Evolutionary conservation across 2,329 filamentous ascomycete species (phyloP), one percentile per base, ranked within the genome.

Genomic region (Pseudogymnoascus sp.): DNA sequence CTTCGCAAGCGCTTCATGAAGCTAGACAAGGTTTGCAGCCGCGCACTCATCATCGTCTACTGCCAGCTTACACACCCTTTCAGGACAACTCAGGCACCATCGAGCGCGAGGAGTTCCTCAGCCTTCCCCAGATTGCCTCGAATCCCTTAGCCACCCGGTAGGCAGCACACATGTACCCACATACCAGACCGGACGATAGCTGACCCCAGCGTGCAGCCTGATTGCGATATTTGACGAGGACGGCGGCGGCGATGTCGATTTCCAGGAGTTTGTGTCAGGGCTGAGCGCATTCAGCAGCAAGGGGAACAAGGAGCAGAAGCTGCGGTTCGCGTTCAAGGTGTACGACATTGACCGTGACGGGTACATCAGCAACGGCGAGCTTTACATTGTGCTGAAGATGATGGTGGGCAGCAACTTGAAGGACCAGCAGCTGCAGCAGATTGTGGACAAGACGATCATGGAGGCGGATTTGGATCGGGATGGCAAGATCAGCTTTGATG

Each of bases 391-490:
- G 73, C 83, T 99, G 72, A 99, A 99, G 89, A 99, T 99, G 95
- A 99, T 99, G 95, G 95, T 99, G 61, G 95, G 95, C 65, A 97
- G 90, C 80, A 99, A 99, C 77, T 80, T 99, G 73, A 99, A 99
- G 83, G 95, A 99, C 76, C 91, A 97, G 78, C 95, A 99, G 80
- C 80, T 99, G 75, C 95, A 99, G 80, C 95, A 93, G 85, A 99
- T 99, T 75, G 95, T 99, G 70, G 95, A 99, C 81, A 99, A 99
- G 86, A 99, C 95, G 65, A 97, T 99, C 76, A 97, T 97, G 95
- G 95, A 99, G 80, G 95, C 95, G 59, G 95, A 99, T 77, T 83
- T 93, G 70, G 95, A 99, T 77, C 87, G 87, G 66, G 95, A 99
- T 76, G 95, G 95, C 72, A 96, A 96, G 83, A 97, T 99, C 76